A percentile compares a stretch with the other conserved stretches of the same genome.
Evolutionary conservation across 345 rosid species (phyloP).

Genomic region (Cardamine chenopodiifolia): DNA sequence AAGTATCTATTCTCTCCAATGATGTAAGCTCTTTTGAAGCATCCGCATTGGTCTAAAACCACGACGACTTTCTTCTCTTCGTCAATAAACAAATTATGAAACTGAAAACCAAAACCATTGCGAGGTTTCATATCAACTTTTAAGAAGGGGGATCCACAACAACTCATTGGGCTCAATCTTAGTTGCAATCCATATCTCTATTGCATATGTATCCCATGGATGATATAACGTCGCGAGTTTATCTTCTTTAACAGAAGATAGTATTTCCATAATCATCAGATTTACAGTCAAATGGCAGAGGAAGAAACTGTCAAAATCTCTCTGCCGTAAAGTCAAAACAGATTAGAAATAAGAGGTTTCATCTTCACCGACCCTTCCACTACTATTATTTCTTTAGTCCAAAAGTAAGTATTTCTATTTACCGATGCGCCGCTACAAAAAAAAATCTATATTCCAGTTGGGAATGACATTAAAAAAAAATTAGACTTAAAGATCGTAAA

Average conservation of each 20-base stretch:
- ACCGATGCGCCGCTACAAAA: background rate
- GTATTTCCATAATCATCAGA: background rate
- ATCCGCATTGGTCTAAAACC: too few species aligned
- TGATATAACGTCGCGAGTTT: background rate
- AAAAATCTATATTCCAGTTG: background rate
- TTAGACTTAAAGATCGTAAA: background rate
- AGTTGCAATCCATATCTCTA: background rate
- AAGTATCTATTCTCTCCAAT: background rate
- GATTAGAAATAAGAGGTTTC: background rate
- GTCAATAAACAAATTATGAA: too few species aligned
- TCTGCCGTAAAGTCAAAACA: background rate
- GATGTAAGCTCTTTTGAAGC: too few species aligned
- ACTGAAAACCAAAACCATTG: too few species aligned
- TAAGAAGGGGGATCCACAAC: background rate
- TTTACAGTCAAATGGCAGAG: background rate
- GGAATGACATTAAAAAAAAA: background rate
- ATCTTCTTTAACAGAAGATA: background rate
- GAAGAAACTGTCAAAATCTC: background rate
- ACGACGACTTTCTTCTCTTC: too few species aligned
- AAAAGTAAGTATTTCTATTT: constrained; percentile 1
- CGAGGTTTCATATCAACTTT: background rate
- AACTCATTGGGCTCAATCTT: background rate
- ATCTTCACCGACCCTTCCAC: background rate
- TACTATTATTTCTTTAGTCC: background rate
- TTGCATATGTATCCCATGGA: too few species aligned